Evolutionary conservation across 345 rosid species (phyloP).

Genomic region (Citrus maxima): DNA sequence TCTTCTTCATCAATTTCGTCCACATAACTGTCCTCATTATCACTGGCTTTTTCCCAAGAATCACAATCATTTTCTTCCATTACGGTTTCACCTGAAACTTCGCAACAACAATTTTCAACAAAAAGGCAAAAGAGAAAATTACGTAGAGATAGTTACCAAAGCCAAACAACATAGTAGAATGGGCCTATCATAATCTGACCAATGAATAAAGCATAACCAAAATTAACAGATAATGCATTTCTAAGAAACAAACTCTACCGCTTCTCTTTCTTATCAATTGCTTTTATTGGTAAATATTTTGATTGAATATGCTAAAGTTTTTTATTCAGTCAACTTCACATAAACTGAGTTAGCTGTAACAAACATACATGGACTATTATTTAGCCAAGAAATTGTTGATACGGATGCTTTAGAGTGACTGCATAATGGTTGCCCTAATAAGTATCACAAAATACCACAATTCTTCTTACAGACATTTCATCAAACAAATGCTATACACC

Average conservation of each 20-base stretch:
- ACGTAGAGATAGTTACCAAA: neutral
- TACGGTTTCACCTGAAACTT: neutral
- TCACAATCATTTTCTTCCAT: slow-evolving; percentile 1
- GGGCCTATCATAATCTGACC: neutral
- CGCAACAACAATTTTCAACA: neutral
- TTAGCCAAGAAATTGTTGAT: neutral
- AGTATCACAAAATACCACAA: neutral
- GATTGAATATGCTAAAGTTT: neutral
- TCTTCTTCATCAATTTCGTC: slow-evolving; percentile 18
- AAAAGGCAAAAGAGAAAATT: neutral
- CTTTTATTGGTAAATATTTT: neutral
- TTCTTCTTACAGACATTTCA: neutral
- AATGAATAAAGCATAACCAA: too few relatives aligned
- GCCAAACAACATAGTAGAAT: neutral
- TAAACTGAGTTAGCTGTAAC: neutral
- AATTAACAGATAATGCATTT: too few relatives aligned
- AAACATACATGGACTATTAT: neutral
- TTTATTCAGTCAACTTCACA: neutral
- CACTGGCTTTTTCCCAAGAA: slow-evolving; percentile 4
- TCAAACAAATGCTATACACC: neutral
- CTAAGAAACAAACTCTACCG: too few relatives aligned
- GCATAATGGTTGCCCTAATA: neutral
- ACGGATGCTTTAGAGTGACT: neutral
- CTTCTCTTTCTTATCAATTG: too few relatives aligned
- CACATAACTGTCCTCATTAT: slow-evolving; percentile 1